Conservation (phyloP, 2,329 filamentous ascomycete species). For the Xylariaceae sp. region DNA sequence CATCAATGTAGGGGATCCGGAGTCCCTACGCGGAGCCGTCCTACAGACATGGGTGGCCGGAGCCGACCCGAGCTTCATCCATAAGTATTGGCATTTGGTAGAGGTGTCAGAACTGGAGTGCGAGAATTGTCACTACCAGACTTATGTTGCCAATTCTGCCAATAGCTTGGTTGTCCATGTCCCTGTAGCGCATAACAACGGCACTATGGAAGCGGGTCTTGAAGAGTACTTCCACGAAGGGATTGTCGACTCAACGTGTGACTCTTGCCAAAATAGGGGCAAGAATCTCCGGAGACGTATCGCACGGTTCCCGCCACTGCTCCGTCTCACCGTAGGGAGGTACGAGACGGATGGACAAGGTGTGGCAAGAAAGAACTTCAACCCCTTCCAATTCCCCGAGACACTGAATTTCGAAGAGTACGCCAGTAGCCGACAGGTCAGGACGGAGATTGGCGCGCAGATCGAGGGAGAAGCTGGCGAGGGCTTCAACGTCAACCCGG, state of each 20-base stretch:
- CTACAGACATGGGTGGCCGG: conserved; percentile 72
- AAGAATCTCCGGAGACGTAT: conserved; percentile 8
- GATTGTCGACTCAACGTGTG: conserved; percentile 6
- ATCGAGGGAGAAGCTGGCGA: conserved; percentile 45
- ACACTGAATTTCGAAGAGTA: conserved; percentile 54
- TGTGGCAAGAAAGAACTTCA: conserved; percentile 61
- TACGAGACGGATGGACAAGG: too few relatives aligned
- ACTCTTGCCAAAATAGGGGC: conserved; percentile 4
- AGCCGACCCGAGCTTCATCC: conserved; percentile 68
- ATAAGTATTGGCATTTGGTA: conserved; percentile 74
- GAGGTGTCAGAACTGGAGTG: conserved; percentile 60
- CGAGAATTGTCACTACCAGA: conserved; percentile 45
- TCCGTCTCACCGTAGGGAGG: conserved; percentile 62
- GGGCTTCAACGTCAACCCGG: conserved; percentile 39
- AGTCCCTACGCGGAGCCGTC: conserved; percentile 33
- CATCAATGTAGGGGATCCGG: too few relatives aligned
- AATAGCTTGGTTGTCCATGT: conserved; percentile 13
- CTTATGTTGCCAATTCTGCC: background rate
- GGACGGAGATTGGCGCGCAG: conserved; percentile 11
- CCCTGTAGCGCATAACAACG: background rate
- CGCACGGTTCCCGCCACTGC: conserved; percentile 51
- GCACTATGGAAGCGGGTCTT: conserved; percentile 1
- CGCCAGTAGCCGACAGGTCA: conserved; percentile 12
- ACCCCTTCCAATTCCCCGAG: conserved; percentile 70
- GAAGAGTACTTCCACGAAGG: conserved; percentile 1